Evolutionary conservation across 768 basidiomycete species (phyloP).

Genomic region (Daedaleopsis sinensis): DNA sequence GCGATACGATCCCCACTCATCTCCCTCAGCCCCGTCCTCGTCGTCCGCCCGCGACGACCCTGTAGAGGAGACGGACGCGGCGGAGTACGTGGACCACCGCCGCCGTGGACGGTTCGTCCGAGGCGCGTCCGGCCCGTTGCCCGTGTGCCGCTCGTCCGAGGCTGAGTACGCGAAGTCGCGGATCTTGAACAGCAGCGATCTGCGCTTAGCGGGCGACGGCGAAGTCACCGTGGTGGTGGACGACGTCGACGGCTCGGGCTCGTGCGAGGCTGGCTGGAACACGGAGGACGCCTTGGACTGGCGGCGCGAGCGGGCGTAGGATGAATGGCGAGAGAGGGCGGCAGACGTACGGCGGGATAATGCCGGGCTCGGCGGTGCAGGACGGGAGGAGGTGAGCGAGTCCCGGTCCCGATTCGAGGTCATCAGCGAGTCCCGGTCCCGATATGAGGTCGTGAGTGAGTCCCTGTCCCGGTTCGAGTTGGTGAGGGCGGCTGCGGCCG

Average conservation of each 20-base stretch:
- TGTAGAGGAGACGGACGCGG: constrained; percentile 27
- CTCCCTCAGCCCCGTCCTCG: constrained; percentile 28
- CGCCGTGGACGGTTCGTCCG: constrained; percentile 39
- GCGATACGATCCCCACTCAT: constrained; percentile 44
- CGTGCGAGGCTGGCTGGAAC: constrained; percentile 40
- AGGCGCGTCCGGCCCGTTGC: constrained; percentile 44
- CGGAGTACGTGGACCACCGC: constrained; percentile 31
- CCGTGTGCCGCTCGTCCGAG: constrained; percentile 47
- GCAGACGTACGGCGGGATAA: constrained; percentile 48
- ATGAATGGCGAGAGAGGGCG: constrained; percentile 36
- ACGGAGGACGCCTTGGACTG: constrained; percentile 40
- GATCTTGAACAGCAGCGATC: constrained; percentile 41
- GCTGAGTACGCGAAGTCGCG: constrained; percentile 52
- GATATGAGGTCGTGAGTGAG: constrained; percentile 31
- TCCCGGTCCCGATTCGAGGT: constrained; percentile 16
- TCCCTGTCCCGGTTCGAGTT: constrained; percentile 22
- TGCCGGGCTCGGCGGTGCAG: constrained; percentile 64
- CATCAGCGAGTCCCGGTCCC: neutral
- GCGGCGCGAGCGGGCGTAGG: constrained; percentile 35
- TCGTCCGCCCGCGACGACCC: constrained; percentile 26
- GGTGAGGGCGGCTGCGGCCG: constrained; percentile 33
- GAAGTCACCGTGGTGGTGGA: constrained; percentile 17
- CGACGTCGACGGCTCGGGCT: constrained; percentile 37
- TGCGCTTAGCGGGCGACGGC: constrained; percentile 18
- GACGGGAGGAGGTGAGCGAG: constrained; percentile 52